Percentiles rank a stretch among this genome's conserved stretches.
Evolutionary conservation across 176 grass and related monocot genomes (phyloP).

Genomic region (Saccharum officinarum): DNA sequence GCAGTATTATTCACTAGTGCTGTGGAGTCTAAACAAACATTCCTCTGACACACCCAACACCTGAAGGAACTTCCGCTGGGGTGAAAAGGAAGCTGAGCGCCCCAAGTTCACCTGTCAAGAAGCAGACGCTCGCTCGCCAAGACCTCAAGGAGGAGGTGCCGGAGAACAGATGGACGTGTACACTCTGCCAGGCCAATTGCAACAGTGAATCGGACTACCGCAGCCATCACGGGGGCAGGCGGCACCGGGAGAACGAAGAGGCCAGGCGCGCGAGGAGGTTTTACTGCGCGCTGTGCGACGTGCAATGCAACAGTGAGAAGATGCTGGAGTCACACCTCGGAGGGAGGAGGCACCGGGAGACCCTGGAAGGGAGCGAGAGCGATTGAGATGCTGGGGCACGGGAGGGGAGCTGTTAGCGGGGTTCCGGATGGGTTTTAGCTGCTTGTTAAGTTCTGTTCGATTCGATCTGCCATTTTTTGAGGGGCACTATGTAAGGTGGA

Average conservation of each 20-base stretch:
- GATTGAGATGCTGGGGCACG: background rate
- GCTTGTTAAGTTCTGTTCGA: too few species aligned
- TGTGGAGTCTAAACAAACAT: background rate
- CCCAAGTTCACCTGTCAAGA: background rate
- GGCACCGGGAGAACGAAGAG: constrained; percentile 3
- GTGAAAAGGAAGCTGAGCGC: background rate
- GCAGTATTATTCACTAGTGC: background rate
- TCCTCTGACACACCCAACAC: background rate
- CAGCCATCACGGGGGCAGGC: background rate
- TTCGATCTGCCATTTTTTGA: background rate
- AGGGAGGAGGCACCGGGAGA: constrained; percentile 19
- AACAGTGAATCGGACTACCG: background rate
- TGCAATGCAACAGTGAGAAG: background rate
- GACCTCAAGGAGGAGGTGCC: background rate
- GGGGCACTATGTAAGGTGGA: background rate
- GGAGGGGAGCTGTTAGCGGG: background rate
- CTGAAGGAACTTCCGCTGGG: background rate
- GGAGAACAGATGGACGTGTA: background rate
- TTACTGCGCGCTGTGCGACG: background rate
- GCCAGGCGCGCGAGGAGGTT: background rate
- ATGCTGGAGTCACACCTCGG: background rate
- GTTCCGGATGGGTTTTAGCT: too few species aligned
- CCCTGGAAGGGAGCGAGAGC: background rate
- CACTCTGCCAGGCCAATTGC: background rate
- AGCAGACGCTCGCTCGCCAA: too few species aligned